Base-by-base conservation (phyloP, 2,329 filamentous ascomycete species). In the Aspergillus sp. region DNA sequence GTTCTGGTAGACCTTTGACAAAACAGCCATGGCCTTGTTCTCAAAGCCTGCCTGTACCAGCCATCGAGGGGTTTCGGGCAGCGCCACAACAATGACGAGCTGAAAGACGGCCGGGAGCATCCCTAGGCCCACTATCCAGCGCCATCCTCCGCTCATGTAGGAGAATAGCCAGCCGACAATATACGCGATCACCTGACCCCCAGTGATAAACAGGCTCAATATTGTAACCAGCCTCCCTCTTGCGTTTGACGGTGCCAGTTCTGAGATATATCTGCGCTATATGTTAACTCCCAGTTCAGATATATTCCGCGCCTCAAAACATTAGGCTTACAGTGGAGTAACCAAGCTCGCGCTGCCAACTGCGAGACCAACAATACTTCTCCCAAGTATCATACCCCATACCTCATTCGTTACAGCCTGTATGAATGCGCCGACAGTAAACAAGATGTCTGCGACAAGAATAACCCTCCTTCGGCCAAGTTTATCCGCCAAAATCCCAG, bases 61-160 rank as follows among this genome's bases (percentile, higher is more conserved):
- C 90, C 92, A 97, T 25, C 94, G 84, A 38, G 94, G 94, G 13
- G 91, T 96, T 77, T 98, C 94, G 0, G 93, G 93, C 85, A 97
- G 89, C 55, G 87, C 81, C 2, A 87, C 69, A 62, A 97, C 79
- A 58, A 96, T 79, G 0, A 82, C 73, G 5, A 87, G 85, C 74
- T 97, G 94, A 3, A 93, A 59, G 0, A 85, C 75, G 0, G 93
- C 93, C 0, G 94, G 94, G 28, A 90, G 64, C 8, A 91, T 91
- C 0, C 93, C 94, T 0, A 97, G 77, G 0, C 93, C 93, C 0
- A 97, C 93, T 86, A 97, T 93, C 89, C 91, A 96, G 54, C 92
- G 83, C 93, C 94, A 98, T 1, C 90, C 92, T 13, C 83, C 85
- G 7, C 68, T 62, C 7, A 85, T 83, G 6, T 87, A 84, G 51